Conservation (phyloP, 495 filamentous ascomycete species). For the Hyaloscypha finlandica region DNA sequence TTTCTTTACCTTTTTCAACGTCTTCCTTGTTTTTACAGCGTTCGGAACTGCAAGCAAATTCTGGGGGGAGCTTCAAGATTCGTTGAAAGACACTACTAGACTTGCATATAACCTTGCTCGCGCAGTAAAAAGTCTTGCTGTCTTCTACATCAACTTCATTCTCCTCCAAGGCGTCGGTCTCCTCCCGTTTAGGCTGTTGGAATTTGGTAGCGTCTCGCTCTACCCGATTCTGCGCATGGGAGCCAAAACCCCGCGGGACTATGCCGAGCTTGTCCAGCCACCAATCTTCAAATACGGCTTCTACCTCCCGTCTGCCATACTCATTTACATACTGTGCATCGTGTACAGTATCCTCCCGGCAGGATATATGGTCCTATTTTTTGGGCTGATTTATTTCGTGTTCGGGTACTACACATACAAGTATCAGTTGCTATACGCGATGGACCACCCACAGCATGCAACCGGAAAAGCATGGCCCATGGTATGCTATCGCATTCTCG, state of each 20-base stretch:
- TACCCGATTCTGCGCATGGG: constrained; percentile 78
- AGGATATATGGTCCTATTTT: constrained; percentile 78
- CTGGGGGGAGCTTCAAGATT: constrained; percentile 67
- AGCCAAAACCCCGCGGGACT: constrained; percentile 91
- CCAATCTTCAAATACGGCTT: constrained; percentile 94
- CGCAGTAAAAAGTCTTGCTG: constrained; percentile 69
- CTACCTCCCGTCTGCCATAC: constrained; percentile 86
- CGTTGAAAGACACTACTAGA: constrained; percentile 73
- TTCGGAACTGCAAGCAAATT: constrained; percentile 81
- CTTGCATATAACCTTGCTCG: constrained; percentile 75
- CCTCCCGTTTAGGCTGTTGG: constrained; percentile 88
- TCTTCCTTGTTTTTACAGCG: constrained; percentile 92
- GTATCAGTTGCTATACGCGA: constrained; percentile 95
- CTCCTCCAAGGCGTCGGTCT: constrained; percentile 90
- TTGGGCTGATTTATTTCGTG: constrained; percentile 85
- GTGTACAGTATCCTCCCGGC: constrained; percentile 89
- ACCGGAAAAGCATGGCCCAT: constrained; percentile 94
- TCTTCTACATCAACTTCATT: constrained; percentile 94
- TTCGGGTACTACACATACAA: constrained; percentile 96
- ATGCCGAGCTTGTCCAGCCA: constrained; percentile 79
- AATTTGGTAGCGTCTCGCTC: constrained; percentile 82
- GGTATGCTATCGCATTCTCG: constrained; percentile 84
- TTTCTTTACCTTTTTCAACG: constrained; percentile 99
- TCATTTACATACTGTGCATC: constrained; percentile 91
- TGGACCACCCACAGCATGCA: constrained; percentile 96